Percentiles rank a stretch among this genome's conserved stretches.
Evolutionary conservation across 2,329 filamentous ascomycete species (phyloP).

Genomic region (Chaetomiaceae sp.): DNA sequence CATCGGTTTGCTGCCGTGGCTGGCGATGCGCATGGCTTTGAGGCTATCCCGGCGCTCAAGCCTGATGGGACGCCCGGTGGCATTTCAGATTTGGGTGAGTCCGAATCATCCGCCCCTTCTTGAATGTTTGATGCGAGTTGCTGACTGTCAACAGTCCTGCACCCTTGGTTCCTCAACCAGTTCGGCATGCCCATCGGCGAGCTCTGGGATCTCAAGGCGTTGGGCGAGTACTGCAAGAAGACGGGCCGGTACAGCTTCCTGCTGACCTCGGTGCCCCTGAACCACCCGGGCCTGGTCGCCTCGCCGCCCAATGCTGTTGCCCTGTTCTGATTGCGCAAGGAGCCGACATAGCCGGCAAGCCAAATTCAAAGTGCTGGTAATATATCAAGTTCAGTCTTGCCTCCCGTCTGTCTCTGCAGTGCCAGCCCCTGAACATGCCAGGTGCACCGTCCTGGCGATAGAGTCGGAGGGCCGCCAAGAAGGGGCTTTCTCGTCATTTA

Average conservation of each 20-base stretch:
- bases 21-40: constrained; percentile 60
- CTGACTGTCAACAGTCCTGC: constrained; percentile 37
- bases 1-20: constrained; percentile 63
- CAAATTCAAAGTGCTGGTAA: background rate
- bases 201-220: constrained; percentile 50
- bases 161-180: constrained; percentile 45
- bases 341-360: no score
- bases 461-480: no score
- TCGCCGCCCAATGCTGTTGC: constrained; percentile 48
- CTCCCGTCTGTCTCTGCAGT: background rate
- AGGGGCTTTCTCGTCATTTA: no score
- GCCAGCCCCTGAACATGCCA: background rate
- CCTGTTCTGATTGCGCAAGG: constrained; percentile 34
- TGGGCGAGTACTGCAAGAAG: constrained; percentile 50
- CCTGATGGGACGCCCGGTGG: constrained; percentile 35
- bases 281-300: constrained; percentile 49
- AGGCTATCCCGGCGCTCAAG: constrained; percentile 55
- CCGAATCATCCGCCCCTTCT: no score
- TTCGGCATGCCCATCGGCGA: constrained; percentile 54
- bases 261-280: constrained; percentile 56
- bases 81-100: constrained; percentile 37
- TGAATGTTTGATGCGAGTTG: background rate
- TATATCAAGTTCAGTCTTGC: background rate
- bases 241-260: constrained; percentile 56
- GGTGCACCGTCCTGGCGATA: no score